A percentile compares a stretch with the other conserved stretches of the same genome.
Conservation (phyloP, 108 stramenopile genomes). For the Conticribra weissflogii region DNA sequence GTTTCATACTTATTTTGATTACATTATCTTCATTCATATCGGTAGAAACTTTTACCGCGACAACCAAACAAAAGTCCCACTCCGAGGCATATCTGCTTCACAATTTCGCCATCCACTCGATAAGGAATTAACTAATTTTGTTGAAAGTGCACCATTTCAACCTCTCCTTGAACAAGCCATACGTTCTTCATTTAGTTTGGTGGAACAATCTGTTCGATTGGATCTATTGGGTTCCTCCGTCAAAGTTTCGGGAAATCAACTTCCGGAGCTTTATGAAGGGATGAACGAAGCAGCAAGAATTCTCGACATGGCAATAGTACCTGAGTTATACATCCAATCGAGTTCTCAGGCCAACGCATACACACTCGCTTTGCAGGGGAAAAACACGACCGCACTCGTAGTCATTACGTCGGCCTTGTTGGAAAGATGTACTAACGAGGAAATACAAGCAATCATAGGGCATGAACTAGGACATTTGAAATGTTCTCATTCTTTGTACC, state of each 20-base stretch:
- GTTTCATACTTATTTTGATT: no score
- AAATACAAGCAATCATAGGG: conserved; percentile 72
- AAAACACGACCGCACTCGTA: conserved; percentile 32
- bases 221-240: conserved; percentile 55
- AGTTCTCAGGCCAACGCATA: conserved; percentile 66
- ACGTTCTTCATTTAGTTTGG: conserved; percentile 35
- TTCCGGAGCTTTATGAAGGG: conserved; percentile 47
- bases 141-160: conserved; percentile 34
- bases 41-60: no score
- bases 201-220: conserved; percentile 58
- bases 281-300: conserved; percentile 44
- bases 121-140: conserved; percentile 45
- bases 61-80: conserved; percentile 6
- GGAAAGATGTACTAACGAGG: conserved; percentile 56
- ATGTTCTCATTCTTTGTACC: conserved; percentile 79
- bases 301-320: conserved; percentile 42
- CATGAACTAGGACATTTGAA: conserved; percentile 84
- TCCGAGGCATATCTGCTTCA: conserved; percentile 43
- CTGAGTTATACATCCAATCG: conserved; percentile 62
- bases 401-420: conserved; percentile 66
- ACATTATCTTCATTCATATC: no score
- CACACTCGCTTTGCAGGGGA: conserved; percentile 57
- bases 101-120: conserved; percentile 64
- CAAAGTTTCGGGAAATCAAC: conserved; percentile 52
- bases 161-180: conserved; percentile 37